phyloP scores from a whole-genome alignment of 768 basidiomycete genomes.

The Fistulinella prunicolor region DNA sequence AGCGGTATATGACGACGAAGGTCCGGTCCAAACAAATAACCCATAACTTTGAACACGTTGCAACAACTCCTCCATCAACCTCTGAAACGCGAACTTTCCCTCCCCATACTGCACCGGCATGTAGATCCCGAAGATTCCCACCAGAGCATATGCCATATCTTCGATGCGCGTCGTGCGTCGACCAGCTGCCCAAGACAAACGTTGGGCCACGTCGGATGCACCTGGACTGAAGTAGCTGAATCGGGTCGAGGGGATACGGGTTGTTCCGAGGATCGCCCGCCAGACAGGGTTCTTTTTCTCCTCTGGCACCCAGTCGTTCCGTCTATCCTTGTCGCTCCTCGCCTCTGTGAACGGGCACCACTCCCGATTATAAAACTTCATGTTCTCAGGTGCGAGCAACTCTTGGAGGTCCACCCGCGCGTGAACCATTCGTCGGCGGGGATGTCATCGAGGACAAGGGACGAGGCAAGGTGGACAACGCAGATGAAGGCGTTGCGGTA shows the following conservation, averaged over 20 bases:
- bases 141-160: conserved; percentile 25
- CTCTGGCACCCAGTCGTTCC: neutral
- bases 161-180: conserved; percentile 23
- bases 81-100: conserved; percentile 21
- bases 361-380: conserved; percentile 15
- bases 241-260: neutral
- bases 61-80: conserved; percentile 12
- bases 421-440: conserved; percentile 19
- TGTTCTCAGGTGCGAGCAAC: conserved; percentile 15
- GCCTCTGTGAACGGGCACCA: conserved; percentile 5
- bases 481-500: conserved; percentile 19
- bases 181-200: conserved; percentile 17
- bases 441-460: conserved; percentile 9
- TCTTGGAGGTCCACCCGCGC: conserved; percentile 16
- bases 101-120: conserved; percentile 26
- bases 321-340: conserved; percentile 6
- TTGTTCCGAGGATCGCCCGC: neutral
- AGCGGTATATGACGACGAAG: conserved; percentile 3
- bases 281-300: neutral
- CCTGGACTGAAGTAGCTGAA: conserved; percentile 2
- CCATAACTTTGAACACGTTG: neutral
- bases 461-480: conserved; percentile 15
- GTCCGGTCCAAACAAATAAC: conserved; percentile 8
- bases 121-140: conserved; percentile 20
- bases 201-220: conserved; percentile 1